Evolutionary conservation across 345 rosid species (phyloP), one percentile per base, ranked within the genome.

Genomic region (Lumnitzera racemosa): DNA sequence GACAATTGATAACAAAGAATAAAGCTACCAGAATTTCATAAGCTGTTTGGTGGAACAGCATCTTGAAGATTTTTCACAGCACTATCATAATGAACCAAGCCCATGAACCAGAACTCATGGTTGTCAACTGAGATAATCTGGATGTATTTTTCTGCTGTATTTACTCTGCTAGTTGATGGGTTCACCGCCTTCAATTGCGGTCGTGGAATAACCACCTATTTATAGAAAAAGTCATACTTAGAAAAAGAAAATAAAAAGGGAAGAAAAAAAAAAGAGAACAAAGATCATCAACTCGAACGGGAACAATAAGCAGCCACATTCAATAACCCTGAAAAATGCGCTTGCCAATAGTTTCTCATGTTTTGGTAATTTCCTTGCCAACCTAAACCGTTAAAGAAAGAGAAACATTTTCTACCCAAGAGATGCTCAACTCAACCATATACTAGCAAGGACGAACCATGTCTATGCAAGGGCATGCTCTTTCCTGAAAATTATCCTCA

Each of bases 71-170:
- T 83, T 78, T 84, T 84, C 66, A 83, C 88, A 2, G 96, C 96
- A 61, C 77, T 74, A 52, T 91, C 95, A 31, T 86, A 88, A 70
- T 84, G 68, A 58, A 88, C 90, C 71, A 91, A 86, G 15, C 95
- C 96, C 96, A 86, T 78, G 76, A 91, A 84, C 96, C 95, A 88
- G 68, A 91, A 91, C 60, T 91, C 98, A 43, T 88, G 96, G 72
- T 79, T 84, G 76, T 88, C 96, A 0, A 81, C 51, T 3, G 98
- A 86, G n/a, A 84, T 79, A 57, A 86, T 71, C 74, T 88, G 96
- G 61, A 91, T 81, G 80, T 80, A 86, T 67, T 86, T 91, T 76
- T 91, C 96, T 15, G 83, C 77, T 10, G 84, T 60, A 36, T 88
- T 91, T 23, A 62, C 84, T 68, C 78, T 84, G 84, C 96, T 91